Evolutionary conservation across 2,329 filamentous ascomycete species (phyloP).

Genomic region (Colletotrichum simmondsii): DNA sequence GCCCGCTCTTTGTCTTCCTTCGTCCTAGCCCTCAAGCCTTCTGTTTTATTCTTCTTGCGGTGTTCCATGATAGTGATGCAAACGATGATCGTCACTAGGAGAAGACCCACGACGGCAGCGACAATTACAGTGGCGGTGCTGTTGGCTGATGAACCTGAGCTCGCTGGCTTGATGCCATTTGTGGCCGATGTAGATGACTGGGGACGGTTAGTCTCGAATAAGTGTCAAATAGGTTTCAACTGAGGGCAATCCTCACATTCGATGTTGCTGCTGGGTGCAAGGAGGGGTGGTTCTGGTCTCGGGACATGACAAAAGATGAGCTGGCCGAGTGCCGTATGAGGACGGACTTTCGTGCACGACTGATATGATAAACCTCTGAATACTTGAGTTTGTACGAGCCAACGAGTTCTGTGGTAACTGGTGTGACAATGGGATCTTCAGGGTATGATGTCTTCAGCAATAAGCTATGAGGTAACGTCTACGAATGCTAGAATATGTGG

Average conservation of each 20-base stretch:
- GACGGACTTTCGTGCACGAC: too few relatives aligned
- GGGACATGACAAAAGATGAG: not conserved
- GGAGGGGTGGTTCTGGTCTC: not conserved
- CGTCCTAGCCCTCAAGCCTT: not conserved
- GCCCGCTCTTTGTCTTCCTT: not conserved
- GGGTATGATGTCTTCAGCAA: not conserved
- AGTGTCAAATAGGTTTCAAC: too few relatives aligned
- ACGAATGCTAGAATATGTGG: too few relatives aligned
- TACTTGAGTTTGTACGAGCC: not conserved
- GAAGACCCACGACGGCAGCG: constrained; percentile 4
- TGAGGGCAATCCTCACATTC: not conserved
- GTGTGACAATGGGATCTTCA: not conserved
- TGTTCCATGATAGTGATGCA: not conserved
- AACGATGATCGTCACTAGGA: not conserved
- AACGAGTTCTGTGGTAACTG: not conserved
- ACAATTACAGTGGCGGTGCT: not conserved
- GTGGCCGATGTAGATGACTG: not conserved
- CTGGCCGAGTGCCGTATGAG: not conserved
- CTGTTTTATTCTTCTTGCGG: constrained; percentile 1
- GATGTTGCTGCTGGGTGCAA: not conserved
- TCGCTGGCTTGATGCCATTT: not conserved
- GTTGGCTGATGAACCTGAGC: not conserved
- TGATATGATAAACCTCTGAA: not conserved
- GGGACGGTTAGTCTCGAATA: not conserved
- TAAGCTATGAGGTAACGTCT: not conserved